Percentiles rank a stretch among this genome's conserved stretches.
Conservation (phyloP, 371 early-diverging fungal genomes). For the Mucor mucedo region DNA sequence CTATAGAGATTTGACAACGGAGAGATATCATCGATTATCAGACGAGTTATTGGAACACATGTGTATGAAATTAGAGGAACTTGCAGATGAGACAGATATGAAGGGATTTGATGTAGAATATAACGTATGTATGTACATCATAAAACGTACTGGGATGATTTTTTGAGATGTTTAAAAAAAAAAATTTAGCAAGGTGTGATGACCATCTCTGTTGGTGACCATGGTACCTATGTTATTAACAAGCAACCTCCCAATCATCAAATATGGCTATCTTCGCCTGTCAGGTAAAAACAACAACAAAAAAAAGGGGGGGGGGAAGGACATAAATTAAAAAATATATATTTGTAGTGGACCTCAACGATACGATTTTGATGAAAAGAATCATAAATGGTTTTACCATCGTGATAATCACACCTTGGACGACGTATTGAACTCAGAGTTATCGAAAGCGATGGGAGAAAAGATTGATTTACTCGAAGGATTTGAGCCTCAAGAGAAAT, state of each 20-base stretch:
- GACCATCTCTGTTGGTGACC: conserved; percentile 81
- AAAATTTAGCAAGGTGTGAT: conserved; percentile 78
- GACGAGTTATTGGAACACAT: conserved; percentile 75
- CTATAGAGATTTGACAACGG: conserved; percentile 56
- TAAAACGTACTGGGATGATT: too few relatives aligned
- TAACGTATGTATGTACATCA: conserved; percentile 59
- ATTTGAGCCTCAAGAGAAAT: conserved; percentile 24
- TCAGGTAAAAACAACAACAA: conserved; percentile 52
- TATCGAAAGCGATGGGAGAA: conserved; percentile 50
- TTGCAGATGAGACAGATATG: conserved; percentile 75
- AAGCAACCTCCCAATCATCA: conserved; percentile 99
- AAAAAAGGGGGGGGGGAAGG: too few relatives aligned
- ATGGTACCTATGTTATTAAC: conserved; percentile 96
- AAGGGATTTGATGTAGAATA: conserved; percentile 86
- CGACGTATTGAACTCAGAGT: conserved; percentile 70
- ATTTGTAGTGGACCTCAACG: conserved; percentile 88
- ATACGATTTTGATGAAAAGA: conserved; percentile 73
- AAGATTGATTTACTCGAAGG: conserved; percentile 42
- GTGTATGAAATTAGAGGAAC: conserved; percentile 75
- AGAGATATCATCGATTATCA: conserved; percentile 74
- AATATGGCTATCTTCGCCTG: conserved; percentile 98
- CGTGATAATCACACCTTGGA: conserved; percentile 73
- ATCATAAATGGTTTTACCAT: conserved; percentile 76
- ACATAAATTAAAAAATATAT: background rate
- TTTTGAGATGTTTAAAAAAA: background rate